Conservation (phyloP, 768 basidiomycete genomes). For the Hirschioporus abietinus region DNA sequence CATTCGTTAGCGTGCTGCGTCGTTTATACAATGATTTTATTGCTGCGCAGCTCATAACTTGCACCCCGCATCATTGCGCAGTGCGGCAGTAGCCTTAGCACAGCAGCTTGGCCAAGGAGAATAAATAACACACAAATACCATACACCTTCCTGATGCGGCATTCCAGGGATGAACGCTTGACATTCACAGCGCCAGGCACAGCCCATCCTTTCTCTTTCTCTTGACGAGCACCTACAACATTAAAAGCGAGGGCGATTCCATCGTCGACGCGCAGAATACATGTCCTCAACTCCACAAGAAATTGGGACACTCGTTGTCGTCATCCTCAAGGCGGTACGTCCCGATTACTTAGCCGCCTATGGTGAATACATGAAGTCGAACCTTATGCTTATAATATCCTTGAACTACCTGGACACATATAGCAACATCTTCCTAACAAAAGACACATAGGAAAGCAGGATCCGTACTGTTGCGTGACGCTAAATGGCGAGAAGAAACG, state of each 20-base stretch:
- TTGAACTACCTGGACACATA: constrained; percentile 3
- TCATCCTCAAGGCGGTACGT: constrained; percentile 90
- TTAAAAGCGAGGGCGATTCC: neutral
- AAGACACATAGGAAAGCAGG: constrained; percentile 92
- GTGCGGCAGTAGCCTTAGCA: too few relatives aligned
- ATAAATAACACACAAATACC: neutral
- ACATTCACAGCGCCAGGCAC: neutral
- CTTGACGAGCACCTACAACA: neutral
- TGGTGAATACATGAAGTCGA: constrained; percentile 11
- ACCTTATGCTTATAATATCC: constrained; percentile 14
- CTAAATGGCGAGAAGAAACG: constrained; percentile 80
- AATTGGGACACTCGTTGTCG: constrained; percentile 91
- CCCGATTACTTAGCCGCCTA: constrained; percentile 8
- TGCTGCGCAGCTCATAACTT: neutral
- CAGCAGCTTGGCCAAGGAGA: neutral
- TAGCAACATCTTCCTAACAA: constrained; percentile 90
- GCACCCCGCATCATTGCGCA: neutral
- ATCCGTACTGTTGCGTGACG: constrained; percentile 84
- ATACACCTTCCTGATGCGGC: neutral
- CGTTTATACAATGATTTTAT: neutral
- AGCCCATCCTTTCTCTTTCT: neutral
- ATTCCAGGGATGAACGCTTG: neutral
- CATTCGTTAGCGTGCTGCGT: neutral
- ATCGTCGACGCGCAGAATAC: constrained; percentile 6
- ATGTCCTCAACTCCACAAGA: constrained; percentile 64